Percentiles rank a stretch among this genome's conserved stretches.
Conservation (phyloP, 345 rosid genomes). For the Mangifera indica region DNA sequence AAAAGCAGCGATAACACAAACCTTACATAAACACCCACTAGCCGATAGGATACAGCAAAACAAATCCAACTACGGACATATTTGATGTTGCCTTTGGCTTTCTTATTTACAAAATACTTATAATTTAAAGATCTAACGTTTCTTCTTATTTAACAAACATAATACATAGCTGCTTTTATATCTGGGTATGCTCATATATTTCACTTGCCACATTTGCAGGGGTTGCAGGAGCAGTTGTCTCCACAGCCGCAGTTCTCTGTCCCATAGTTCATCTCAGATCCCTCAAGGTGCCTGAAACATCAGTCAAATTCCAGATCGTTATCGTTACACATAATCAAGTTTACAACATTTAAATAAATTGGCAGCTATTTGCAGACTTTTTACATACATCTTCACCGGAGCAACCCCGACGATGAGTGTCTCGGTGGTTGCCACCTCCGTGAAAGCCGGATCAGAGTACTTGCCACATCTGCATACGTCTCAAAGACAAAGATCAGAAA, state of each 20-base stretch:
- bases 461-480: constrained; percentile 27
- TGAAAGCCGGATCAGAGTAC: constrained; percentile 40
- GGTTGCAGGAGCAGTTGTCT: constrained; percentile 61
- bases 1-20: constrained; percentile 1
- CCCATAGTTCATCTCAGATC: constrained; percentile 33
- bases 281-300: constrained; percentile 31
- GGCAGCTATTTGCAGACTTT: not conserved
- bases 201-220: constrained; percentile 24
- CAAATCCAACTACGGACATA: not conserved
- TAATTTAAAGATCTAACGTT: not conserved
- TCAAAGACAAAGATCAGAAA: not conserved
- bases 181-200: not conserved
- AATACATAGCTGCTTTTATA: constrained; percentile 14
- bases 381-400: constrained; percentile 25
- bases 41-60: not conserved
- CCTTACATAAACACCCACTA: not conserved
- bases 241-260: constrained; percentile 73
- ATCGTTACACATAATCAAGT: no score
- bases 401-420: constrained; percentile 37
- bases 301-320: not conserved
- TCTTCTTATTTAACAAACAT: not conserved
- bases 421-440: constrained; percentile 34
- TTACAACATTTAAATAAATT: not conserved
- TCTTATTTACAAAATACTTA: constrained; percentile 2
- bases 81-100: not conserved